Conservation (phyloP, 306 rosid genomes). For the Mimosa pudica region DNA sequence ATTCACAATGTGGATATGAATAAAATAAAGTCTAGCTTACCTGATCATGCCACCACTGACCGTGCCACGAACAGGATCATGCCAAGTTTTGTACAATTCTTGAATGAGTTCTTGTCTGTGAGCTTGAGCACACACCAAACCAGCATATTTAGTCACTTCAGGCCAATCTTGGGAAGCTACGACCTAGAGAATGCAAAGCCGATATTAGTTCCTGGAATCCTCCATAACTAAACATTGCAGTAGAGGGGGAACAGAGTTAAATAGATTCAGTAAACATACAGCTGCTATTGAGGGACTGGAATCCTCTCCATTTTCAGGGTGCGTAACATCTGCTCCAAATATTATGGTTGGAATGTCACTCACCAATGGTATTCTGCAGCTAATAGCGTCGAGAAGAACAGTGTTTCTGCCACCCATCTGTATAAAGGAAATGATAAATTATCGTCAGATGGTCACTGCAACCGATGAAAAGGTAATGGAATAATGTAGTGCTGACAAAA, state of each 20-base stretch:
- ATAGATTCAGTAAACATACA: slow-evolving; percentile 43
- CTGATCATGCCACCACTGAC: slow-evolving; percentile 94
- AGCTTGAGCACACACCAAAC: slow-evolving; percentile 91
- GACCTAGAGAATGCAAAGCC: slow-evolving; percentile 56
- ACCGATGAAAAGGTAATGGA: background rate
- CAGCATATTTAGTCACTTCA: slow-evolving; percentile 93
- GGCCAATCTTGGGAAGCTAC: slow-evolving; percentile 99
- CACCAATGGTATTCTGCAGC: slow-evolving; percentile 93
- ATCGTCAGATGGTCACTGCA: slow-evolving; percentile 7
- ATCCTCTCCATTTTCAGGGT: slow-evolving; percentile 95
- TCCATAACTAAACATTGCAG: background rate
- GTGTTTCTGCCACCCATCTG: slow-evolving; percentile 99
- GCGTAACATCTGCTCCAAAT: slow-evolving; percentile 94
- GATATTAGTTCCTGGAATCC: slow-evolving; percentile 34
- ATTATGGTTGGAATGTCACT: slow-evolving; percentile 93
- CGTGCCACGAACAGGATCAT: slow-evolving; percentile 87
- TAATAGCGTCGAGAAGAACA: slow-evolving; percentile 88
- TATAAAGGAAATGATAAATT: slow-evolving; percentile 28
- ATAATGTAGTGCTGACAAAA: too few relatives aligned
- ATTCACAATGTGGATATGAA: slow-evolving; percentile 14
- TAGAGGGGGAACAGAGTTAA: background rate
- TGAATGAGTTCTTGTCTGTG: slow-evolving; percentile 95
- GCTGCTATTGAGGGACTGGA: slow-evolving; percentile 96
- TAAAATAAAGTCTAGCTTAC: slow-evolving; percentile 37
- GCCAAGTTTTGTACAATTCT: slow-evolving; percentile 92